Evolutionary conservation across 805 yeast genomes (phyloP).

Genomic region (Helenozyma rhizophorensis): DNA sequence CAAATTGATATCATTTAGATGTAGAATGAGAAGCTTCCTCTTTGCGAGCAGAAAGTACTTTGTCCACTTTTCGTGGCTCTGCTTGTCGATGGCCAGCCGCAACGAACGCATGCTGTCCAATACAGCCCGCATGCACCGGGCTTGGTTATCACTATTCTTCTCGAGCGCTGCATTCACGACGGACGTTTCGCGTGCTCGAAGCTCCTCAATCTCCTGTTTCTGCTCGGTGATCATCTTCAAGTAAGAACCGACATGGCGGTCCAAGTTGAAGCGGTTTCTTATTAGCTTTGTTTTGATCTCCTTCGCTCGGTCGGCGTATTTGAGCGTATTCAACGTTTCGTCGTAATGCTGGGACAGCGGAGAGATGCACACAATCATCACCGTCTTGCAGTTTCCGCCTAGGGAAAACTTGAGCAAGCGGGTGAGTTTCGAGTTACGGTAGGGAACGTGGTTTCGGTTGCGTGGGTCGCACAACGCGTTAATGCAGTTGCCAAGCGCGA

Average conservation of each 20-base stretch:
- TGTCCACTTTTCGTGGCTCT: constrained; percentile 41
- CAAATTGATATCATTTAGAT: constrained; percentile 6
- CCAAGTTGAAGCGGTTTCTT: constrained; percentile 70
- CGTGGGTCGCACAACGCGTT: constrained; percentile 81
- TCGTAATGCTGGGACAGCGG: constrained; percentile 87
- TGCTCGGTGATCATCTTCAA: constrained; percentile 81
- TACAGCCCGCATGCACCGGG: constrained; percentile 35
- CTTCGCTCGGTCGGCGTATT: constrained; percentile 89
- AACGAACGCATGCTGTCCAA: constrained; percentile 41
- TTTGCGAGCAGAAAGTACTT: constrained; percentile 44
- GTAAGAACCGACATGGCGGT: constrained; percentile 81
- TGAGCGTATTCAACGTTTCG: constrained; percentile 85
- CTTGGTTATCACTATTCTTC: constrained; percentile 30
- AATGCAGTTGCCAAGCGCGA: constrained; percentile 91
- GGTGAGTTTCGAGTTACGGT: constrained; percentile 86
- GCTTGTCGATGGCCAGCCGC: constrained; percentile 36
- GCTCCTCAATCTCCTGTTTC: constrained; percentile 64
- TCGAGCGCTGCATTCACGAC: constrained; percentile 36
- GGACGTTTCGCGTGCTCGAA: constrained; percentile 50
- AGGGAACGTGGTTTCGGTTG: constrained; percentile 73
- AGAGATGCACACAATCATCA: constrained; percentile 92
- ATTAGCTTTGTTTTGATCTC: constrained; percentile 78
- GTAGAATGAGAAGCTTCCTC: constrained; percentile 30
- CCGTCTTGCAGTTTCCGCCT: constrained; percentile 93
- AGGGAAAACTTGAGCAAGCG: constrained; percentile 81